These are phyloP conservation scores for Durotheca rogersii DNA, from an alignment of 495 filamentous ascomycete species.

Conservation along the genomic window DNA sequence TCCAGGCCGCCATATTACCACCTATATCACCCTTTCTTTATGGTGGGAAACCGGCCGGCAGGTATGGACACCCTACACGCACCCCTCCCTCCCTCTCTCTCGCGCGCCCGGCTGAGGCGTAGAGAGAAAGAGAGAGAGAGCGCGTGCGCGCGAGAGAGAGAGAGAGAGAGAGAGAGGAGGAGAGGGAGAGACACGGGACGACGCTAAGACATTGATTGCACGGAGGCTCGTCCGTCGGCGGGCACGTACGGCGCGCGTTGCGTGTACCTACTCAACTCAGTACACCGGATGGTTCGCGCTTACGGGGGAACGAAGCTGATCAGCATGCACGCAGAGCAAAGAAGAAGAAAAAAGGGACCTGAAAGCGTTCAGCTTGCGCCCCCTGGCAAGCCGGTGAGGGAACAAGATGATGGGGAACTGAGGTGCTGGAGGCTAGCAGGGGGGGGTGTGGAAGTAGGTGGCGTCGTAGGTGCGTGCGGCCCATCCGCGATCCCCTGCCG, in stretches of 20 bases:
- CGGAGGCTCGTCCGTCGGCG: background rate
- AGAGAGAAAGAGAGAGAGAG: no score
- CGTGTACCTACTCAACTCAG: conserved; percentile 23
- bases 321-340: background rate
- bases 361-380: conserved; percentile 31
- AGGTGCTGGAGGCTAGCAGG: conserved; percentile 20
- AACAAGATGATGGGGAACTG: conserved; percentile 22
- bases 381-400: conserved; percentile 13
- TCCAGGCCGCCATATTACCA: conserved; percentile 14
- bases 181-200: background rate
- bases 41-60: no score
- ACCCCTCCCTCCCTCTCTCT: no score
- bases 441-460: background rate
- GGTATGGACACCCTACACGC: no score
- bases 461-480: background rate
- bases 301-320: conserved; percentile 26
- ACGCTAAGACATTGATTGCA: background rate
- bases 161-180: no score
- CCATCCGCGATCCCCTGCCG: conserved; percentile 17
- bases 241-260: no score
- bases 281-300: conserved; percentile 14
- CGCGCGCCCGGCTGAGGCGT: no score
- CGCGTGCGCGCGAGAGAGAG: no score
- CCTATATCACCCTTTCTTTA: conserved; percentile 33
- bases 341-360: no score